These are phyloP conservation scores for Pluteus cervinus DNA, from an alignment of 768 basidiomycete species.

Conservation along the genomic window DNA sequence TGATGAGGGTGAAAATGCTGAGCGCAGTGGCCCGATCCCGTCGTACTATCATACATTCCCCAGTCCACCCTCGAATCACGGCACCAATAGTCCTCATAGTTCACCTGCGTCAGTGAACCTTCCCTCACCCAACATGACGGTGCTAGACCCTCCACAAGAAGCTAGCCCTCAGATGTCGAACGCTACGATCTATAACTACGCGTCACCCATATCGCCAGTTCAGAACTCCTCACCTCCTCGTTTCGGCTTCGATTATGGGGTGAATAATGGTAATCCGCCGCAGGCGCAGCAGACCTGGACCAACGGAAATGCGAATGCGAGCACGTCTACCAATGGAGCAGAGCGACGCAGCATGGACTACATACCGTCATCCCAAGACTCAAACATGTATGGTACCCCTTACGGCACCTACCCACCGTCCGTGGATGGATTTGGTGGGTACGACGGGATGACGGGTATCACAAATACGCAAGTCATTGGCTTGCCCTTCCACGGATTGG, in stretches of 20 bases:
- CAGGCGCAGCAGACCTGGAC: too few species aligned
- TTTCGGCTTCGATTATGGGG: slow-evolving; percentile 51
- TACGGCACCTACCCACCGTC: slow-evolving; percentile 36
- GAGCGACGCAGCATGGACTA: slow-evolving; percentile 37
- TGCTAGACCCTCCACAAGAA: slow-evolving; percentile 43
- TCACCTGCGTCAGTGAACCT: slow-evolving; percentile 70
- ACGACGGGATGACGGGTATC: slow-evolving; percentile 30
- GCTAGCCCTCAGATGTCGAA: slow-evolving; percentile 48
- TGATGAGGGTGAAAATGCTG: slow-evolving; percentile 54
- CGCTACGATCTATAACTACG: slow-evolving; percentile 37
- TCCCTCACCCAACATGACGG: slow-evolving; percentile 62
- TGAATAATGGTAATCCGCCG: too few species aligned
- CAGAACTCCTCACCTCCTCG: slow-evolving; percentile 47
- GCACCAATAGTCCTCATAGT: slow-evolving; percentile 57
- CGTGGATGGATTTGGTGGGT: slow-evolving; percentile 35
- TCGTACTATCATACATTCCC: slow-evolving; percentile 55
- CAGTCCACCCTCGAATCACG: slow-evolving; percentile 39
- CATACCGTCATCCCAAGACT: slow-evolving; percentile 38
- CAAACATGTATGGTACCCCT: slow-evolving; percentile 35
- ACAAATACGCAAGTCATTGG: slow-evolving; percentile 62
- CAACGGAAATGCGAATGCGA: slow-evolving; percentile 37
- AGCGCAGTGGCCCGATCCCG: slow-evolving; percentile 31
- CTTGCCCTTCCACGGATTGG: slow-evolving; percentile 79
- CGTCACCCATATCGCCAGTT: slow-evolving; percentile 45
- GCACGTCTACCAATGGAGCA: slow-evolving; percentile 34